A percentile compares a stretch with the other conserved stretches of the same genome.
phyloP scores from a whole-genome alignment of 768 basidiomycete species.

The Flagelloscypha sp. region DNA sequence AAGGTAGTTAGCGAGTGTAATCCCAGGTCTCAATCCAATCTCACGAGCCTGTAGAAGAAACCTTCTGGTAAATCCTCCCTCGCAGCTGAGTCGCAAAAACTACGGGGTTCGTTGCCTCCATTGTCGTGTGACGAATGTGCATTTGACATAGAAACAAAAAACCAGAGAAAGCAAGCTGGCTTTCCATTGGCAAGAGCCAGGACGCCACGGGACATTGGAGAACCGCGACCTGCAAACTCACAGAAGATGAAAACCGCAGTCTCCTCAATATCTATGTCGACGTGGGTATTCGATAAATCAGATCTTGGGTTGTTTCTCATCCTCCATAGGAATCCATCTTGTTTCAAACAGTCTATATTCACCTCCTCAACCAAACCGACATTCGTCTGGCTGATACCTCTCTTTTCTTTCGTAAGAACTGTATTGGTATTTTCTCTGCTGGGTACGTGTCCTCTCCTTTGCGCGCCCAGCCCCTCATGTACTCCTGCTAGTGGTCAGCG shows the following conservation, averaged over 20 bases:
- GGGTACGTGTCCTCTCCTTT: slow-evolving; percentile 30
- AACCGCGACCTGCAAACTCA: slow-evolving; percentile 60
- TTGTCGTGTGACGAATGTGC: no score
- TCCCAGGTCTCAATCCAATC: slow-evolving; percentile 10
- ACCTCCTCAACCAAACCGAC: slow-evolving; percentile 71
- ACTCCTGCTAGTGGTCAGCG: slow-evolving; percentile 41
- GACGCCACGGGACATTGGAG: slow-evolving; percentile 60
- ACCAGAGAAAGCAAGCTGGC: slow-evolving; percentile 69
- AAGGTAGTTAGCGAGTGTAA: slow-evolving; percentile 42
- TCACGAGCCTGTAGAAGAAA: background rate
- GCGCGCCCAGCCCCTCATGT: slow-evolving; percentile 7
- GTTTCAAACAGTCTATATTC: slow-evolving; percentile 66
- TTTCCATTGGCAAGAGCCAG: slow-evolving; percentile 45
- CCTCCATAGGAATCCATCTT: slow-evolving; percentile 58
- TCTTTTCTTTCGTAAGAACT: slow-evolving; percentile 68
- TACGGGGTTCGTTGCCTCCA: no score
- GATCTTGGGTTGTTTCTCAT: background rate
- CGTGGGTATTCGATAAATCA: no score
- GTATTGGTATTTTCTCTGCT: slow-evolving; percentile 60
- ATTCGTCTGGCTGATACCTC: slow-evolving; percentile 71
- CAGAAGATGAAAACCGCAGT: slow-evolving; percentile 60
- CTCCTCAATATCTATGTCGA: slow-evolving; percentile 69
- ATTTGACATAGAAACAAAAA: no score
- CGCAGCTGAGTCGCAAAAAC: no score
- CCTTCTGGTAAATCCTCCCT: no score